Percentiles rank a stretch among this genome's conserved stretches.
Evolutionary conservation across 192 early-diverging fungal genomes (phyloP).

Genomic region (Coemansia sp.): DNA sequence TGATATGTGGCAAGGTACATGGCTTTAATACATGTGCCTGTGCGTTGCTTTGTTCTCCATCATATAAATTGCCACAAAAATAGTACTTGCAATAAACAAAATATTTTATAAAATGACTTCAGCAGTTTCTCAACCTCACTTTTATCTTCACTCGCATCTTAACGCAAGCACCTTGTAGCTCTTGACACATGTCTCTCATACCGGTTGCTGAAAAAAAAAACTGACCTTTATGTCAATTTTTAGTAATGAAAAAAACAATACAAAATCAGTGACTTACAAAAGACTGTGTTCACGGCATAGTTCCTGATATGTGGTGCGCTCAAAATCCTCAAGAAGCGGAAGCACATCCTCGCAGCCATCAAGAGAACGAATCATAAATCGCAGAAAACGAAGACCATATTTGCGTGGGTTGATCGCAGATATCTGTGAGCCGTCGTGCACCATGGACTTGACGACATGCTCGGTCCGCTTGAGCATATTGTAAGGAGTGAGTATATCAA

Average conservation of each 20-base stretch:
- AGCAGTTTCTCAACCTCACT: no score
- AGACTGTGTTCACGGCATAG: slow-evolving; percentile 46
- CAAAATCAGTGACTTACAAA: slow-evolving; percentile 15
- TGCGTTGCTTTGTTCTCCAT: no score
- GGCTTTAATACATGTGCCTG: no score
- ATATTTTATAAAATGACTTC: no score
- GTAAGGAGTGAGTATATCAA: slow-evolving; percentile 97
- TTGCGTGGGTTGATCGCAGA: slow-evolving; percentile 80
- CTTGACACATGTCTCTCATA: no score
- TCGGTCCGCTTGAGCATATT: slow-evolving; percentile 85
- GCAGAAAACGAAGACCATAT: slow-evolving; percentile 88
- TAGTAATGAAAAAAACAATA: background rate
- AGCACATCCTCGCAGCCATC: slow-evolving; percentile 57
- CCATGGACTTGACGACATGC: slow-evolving; percentile 83
- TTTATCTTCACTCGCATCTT: no score
- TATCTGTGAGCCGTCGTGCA: slow-evolving; percentile 74
- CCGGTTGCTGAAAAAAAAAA: no score
- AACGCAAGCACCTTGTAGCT: no score
- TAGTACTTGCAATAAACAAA: no score
- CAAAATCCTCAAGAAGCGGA: slow-evolving; percentile 47
- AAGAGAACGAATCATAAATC: slow-evolving; percentile 78
- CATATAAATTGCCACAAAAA: no score
- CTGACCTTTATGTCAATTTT: slow-evolving; percentile 2
- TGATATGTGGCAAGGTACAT: no score
- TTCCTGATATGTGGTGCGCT: slow-evolving; percentile 46